Percentiles rank a stretch among this genome's conserved stretches.
These are phyloP conservation scores for Anaeramoeba ignava DNA, from an alignment of 78 protist species.

Conservation along the genomic window DNA sequence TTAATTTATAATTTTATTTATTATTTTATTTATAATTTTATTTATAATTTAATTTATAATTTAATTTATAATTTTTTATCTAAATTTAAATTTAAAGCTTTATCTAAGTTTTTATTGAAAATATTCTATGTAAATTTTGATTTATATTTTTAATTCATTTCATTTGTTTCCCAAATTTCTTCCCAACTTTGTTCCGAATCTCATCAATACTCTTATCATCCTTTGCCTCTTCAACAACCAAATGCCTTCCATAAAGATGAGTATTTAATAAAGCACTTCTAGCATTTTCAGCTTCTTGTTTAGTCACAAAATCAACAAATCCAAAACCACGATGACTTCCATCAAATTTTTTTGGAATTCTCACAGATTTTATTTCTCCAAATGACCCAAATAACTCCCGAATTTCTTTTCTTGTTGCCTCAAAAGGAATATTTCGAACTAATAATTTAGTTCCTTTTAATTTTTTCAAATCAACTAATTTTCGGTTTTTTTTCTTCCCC, in stretches of 20 bases:
- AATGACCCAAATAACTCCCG: conserved; percentile 46
- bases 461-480: background rate
- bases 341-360: conserved; percentile 71
- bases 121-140: too few relatives aligned
- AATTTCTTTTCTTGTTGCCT: conserved; percentile 77
- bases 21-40: too few relatives aligned
- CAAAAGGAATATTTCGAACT: conserved; percentile 88
- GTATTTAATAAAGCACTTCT: conserved; percentile 56
- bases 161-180: too few relatives aligned
- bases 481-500: background rate
- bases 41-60: too few relatives aligned
- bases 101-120: too few relatives aligned
- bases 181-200: conserved; percentile 28
- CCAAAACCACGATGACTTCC: conserved; percentile 89
- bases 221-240: conserved; percentile 57
- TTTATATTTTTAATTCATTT: too few relatives aligned
- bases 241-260: conserved; percentile 82
- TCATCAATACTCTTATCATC: conserved; percentile 32
- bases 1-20: too few relatives aligned
- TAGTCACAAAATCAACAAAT: conserved; percentile 80
- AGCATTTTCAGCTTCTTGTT: conserved; percentile 77
- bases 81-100: too few relatives aligned
- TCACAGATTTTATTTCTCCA: conserved; percentile 52
- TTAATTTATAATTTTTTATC: too few relatives aligned
- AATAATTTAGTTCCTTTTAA: conserved; percentile 41